A percentile compares a stretch with the other conserved stretches of the same genome.
Evolutionary conservation across 345 rosid genomes (phyloP).

Genomic region (Aquilaria malaccensis): DNA sequence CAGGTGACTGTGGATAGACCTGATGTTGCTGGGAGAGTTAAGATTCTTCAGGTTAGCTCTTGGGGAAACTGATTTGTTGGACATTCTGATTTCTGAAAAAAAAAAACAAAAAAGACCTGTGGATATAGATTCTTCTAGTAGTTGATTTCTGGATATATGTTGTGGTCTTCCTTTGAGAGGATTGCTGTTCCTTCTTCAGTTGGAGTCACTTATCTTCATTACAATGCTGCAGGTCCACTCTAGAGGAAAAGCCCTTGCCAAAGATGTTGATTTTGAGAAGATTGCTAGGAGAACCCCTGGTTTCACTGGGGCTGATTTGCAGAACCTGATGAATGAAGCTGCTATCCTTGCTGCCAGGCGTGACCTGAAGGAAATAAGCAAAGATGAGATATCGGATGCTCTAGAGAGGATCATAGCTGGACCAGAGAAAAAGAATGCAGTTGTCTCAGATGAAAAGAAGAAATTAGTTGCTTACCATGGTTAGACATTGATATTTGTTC

Average conservation of each 20-base stretch:
- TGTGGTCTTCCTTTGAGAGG: too few species aligned
- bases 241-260: constrained; percentile 92
- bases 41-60: constrained; percentile 71
- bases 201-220: background rate
- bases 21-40: constrained; percentile 90
- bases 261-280: constrained; percentile 95
- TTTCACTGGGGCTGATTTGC: constrained; percentile 94
- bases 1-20: constrained; percentile 92
- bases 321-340: constrained; percentile 96
- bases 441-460: constrained; percentile 89
- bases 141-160: too few species aligned
- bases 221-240: constrained; percentile 68
- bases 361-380: constrained; percentile 95
- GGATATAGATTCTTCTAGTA: too few species aligned
- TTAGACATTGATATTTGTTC: constrained; percentile 12
- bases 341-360: constrained; percentile 98
- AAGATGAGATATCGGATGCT: constrained; percentile 96
- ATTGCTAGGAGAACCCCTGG: constrained; percentile 93
- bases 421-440: constrained; percentile 98
- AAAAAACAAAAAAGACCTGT: too few species aligned
- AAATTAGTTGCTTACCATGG: constrained; percentile 94
- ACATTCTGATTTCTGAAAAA: too few species aligned
- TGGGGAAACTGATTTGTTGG: background rate
- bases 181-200: background rate
- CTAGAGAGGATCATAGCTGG: constrained; percentile 97